phyloP scores from a whole-genome alignment of 495 filamentous ascomycete genomes.

The Neurospora hispaniola region DNA sequence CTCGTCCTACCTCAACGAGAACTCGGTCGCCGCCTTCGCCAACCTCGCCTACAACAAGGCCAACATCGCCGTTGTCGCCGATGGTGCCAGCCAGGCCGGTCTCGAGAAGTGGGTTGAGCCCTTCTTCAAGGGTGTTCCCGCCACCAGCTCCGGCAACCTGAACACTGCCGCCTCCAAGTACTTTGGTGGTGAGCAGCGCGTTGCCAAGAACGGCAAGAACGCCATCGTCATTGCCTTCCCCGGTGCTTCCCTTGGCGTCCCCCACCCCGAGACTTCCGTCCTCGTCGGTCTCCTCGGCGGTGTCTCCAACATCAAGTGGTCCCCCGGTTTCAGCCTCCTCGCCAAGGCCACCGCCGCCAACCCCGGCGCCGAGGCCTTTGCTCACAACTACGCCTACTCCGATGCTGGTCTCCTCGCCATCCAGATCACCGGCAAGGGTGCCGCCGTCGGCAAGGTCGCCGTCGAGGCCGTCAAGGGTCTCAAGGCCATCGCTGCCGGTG shows the following conservation, averaged over 20 bases:
- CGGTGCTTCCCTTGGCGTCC: constrained; percentile 65
- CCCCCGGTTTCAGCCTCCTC: constrained; percentile 80
- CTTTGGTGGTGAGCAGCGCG: constrained; percentile 88
- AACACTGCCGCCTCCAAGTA: constrained; percentile 57
- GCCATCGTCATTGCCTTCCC: constrained; percentile 85
- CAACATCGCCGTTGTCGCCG: constrained; percentile 84
- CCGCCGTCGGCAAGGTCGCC: constrained; percentile 47
- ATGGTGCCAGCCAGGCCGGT: constrained; percentile 65
- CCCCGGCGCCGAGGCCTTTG: constrained; percentile 54
- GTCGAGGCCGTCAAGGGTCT: constrained; percentile 65
- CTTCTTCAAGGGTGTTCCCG: constrained; percentile 60
- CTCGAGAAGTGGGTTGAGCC: constrained; percentile 86
- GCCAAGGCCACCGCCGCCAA: constrained; percentile 59
- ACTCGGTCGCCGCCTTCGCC: constrained; percentile 61
- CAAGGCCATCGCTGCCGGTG: constrained; percentile 64
- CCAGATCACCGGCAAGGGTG: constrained; percentile 60
- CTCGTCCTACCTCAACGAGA: constrained; percentile 65
- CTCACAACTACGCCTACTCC: constrained; percentile 76
- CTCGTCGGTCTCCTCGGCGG: constrained; percentile 86
- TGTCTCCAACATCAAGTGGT: constrained; percentile 88
- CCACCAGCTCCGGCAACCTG: constrained; percentile 22
- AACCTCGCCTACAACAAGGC: constrained; percentile 69
- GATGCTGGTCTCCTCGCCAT: constrained; percentile 86
- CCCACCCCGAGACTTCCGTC: constrained; percentile 83
- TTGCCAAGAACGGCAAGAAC: constrained; percentile 60